These are phyloP conservation scores for Aquilaria agallochum DNA, from an alignment of 441 rosid genomes.

Conservation along the genomic window DNA sequence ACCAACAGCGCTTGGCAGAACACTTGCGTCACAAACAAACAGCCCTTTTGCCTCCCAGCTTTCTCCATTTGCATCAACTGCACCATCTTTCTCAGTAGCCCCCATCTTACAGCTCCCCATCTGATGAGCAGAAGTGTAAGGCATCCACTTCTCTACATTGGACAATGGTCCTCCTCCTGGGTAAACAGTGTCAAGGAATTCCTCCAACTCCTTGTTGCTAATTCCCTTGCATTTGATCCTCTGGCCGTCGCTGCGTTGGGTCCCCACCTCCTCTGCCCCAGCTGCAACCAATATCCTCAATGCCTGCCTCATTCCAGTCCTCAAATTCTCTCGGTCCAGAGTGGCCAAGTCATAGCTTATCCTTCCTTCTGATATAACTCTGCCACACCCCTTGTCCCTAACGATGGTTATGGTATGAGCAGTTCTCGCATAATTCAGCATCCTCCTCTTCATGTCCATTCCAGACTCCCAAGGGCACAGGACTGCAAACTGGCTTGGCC, in stretches of 20 bases:
- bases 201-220: conserved; percentile 41
- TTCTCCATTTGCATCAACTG: conserved; percentile 75
- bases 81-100: conserved; percentile 54
- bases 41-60: conserved; percentile 93
- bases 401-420: conserved; percentile 52
- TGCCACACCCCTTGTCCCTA: conserved; percentile 62
- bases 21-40: conserved; percentile 83
- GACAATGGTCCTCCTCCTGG: conserved; percentile 40
- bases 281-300: conserved; percentile 79
- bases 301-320: conserved; percentile 57
- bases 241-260: conserved; percentile 81
- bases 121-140: conserved; percentile 75
- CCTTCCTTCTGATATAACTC: conserved; percentile 54
- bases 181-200: conserved; percentile 50
- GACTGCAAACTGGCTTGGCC: conserved; percentile 47
- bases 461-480: conserved; percentile 80
- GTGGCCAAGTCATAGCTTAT: conserved; percentile 37
- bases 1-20: conserved; percentile 79
- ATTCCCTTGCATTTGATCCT: conserved; percentile 56
- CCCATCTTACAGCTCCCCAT: conserved; percentile 98
- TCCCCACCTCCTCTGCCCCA: conserved; percentile 94
- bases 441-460: conserved; percentile 50
- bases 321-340: conserved; percentile 53
- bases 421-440: conserved; percentile 74
- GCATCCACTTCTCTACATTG: conserved; percentile 42